Base-by-base conservation (phyloP, 2,329 filamentous ascomycete species). In the Pseudogymnoascus sp. region DNA sequence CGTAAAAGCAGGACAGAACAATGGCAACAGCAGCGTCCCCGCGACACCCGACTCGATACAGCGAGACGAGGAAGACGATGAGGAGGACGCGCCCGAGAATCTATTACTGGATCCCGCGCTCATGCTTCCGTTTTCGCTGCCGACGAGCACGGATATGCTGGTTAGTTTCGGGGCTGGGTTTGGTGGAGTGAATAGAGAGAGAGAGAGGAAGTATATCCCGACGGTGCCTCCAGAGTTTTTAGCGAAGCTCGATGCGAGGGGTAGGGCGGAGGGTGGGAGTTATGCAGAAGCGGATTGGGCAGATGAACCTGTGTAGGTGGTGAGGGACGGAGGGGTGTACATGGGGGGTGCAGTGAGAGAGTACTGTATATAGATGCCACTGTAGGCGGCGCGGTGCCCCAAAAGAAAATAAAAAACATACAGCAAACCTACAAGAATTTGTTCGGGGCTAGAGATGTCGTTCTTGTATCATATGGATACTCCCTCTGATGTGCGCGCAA, bases 121-220 rank as follows among this genome's bases (percentile, higher is more conserved):
- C 64, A 96, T 97, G 83, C 82, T 99, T 25, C 94, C 94, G 0
- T 99, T 99, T 73, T 89, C 89, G n/a, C 80, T 99, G 28, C 94
- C 94, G 1, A 96, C 93, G 1, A 94, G 91, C 63, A 97, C 92
- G 25, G 94, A 99, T 74, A 99, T 99, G 94, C 82, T 97, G 58
- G 85, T 99, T 58, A 93, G 88, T 67, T 99, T 95, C 71, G 94
- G 94, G 0, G 92, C 94, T 11, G 94, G 94, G 0, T 94, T 97
- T 71, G 94, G 94, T 4, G 94, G 94, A 0, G 79, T 94, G 55
- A 96, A 99, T 76, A 84, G 89, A 65, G 94, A 97, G 75, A 83
- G 92, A 62, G 94, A 95, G 75, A 83, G 91, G 67, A 96, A 96
- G 76, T 99, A 99, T 74, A 95, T 96, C 52, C 94, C 94, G 2